Evolutionary conservation across 2,329 filamentous ascomycete genomes (phyloP).

Genomic region (Colletotrichum phormii): DNA sequence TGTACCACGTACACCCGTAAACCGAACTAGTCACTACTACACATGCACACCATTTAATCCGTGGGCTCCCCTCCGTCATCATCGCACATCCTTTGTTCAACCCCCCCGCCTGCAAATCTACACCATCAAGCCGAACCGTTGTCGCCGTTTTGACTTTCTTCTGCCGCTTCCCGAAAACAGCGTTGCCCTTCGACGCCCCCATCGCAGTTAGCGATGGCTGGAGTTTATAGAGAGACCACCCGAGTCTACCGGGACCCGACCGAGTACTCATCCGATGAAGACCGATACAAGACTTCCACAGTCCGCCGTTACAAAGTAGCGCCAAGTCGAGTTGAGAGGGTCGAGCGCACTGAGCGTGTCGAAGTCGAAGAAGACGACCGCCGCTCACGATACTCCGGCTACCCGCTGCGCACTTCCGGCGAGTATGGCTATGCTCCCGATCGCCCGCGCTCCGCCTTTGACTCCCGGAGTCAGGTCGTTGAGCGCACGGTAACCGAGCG

Average conservation of each 20-base stretch:
- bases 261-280: conserved; percentile 54
- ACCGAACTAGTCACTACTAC: conserved; percentile 2
- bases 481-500: conserved; percentile 44
- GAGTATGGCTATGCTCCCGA: conserved; percentile 59
- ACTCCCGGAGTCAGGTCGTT: conserved; percentile 45
- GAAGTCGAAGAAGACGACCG: conserved; percentile 59
- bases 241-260: conserved; percentile 48
- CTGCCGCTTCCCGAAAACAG: conserved; percentile 32
- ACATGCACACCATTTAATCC: conserved; percentile 29
- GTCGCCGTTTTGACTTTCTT: conserved; percentile 2
- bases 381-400: conserved; percentile 55
- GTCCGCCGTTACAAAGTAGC: conserved; percentile 65
- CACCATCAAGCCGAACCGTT: conserved; percentile 7
- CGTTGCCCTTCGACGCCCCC: background rate
- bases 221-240: conserved; percentile 47
- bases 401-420: conserved; percentile 50
- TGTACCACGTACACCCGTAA: conserved; percentile 1
- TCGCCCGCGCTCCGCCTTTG: conserved; percentile 63
- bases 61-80: conserved; percentile 32
- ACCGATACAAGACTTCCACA: conserved; percentile 59
- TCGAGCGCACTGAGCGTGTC: conserved; percentile 51
- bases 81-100: conserved; percentile 33
- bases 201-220: conserved; percentile 35
- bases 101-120: conserved; percentile 17
- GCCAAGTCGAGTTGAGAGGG: conserved; percentile 53